Evolutionary conservation across 1,284 basidiomycete genomes (phyloP), one percentile per base, ranked within the genome.

Genomic region (Cryptococcus neoformans): DNA sequence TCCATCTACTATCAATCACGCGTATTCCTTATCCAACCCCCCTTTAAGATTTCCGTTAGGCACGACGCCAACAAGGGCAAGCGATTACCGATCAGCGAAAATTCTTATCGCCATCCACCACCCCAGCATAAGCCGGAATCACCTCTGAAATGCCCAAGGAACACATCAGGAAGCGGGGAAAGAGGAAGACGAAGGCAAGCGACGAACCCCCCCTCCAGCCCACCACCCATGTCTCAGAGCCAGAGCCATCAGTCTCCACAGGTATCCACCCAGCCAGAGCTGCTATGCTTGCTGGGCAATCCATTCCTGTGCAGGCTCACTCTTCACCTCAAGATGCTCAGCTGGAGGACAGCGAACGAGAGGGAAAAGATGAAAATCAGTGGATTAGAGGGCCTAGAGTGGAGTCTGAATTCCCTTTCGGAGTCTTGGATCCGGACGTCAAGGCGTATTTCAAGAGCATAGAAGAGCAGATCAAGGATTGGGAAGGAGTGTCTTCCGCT

Each of bases 371-470:
- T 7, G 57, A 53, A 45, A 59, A 52, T 14, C 59, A 55, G 41
- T 74, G 72, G 72, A 67, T 62, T 8, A 64, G 70, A 41, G 63
- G 62, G n/a, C 63, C 64, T n/a, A 65, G 69, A 35, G 53, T 67
- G 12, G 76, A 89, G 67, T 80, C 81, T 9, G 88, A 90, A 59
- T 87, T 87, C 56, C 90, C 90, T 1, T 95, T 92, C 73, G 92
- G 92, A 57, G 87, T 86, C 63, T 84, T 93, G 10, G 91, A 94
- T 65, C 83, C 84, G 36, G 91, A 94, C 70, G 81, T 94, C 41
- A 94, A 94, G 76, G 89, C 91, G 1, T 95, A 95, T 75, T 94
- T 94, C 70, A 81, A 87, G 44, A 90, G 86, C 2, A 89, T 94
- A 9, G 90, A 94, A 65, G 81, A 86, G 35, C 89, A 92, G 70